These are phyloP conservation scores for Trypanosoma melophagium DNA, from an alignment of 208 protist species.

Conservation along the genomic window DNA sequence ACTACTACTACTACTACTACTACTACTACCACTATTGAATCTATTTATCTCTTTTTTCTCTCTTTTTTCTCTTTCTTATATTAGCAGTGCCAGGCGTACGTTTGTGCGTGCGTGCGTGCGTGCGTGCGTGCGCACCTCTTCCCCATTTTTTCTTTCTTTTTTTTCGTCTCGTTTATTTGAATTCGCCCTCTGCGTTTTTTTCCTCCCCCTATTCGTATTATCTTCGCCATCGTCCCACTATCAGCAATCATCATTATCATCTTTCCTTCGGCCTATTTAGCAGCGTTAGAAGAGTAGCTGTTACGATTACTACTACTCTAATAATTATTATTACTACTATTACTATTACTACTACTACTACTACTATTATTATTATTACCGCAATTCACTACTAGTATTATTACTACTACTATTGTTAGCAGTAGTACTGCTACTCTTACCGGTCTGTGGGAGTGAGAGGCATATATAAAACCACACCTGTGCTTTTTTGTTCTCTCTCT, in stretches of 20 bases:
- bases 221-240: too few species aligned
- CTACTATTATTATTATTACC: too few species aligned
- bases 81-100: background rate
- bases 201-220: background rate
- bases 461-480: background rate
- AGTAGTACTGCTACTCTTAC: too few species aligned
- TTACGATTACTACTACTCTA: too few species aligned
- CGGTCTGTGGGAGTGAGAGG: too few species aligned
- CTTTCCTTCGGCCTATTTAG: too few species aligned
- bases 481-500: background rate
- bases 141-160: background rate
- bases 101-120: background rate
- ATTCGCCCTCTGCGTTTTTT: constrained; percentile 6
- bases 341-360: too few species aligned
- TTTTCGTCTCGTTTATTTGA: background rate
- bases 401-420: too few species aligned
- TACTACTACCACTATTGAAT: constrained; percentile 5
- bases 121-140: background rate
- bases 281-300: too few species aligned
- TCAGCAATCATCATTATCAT: too few species aligned
- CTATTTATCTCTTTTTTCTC: constrained; percentile 20
- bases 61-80: constrained; percentile 20
- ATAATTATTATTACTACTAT: too few species aligned
- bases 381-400: too few species aligned
- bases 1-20: constrained; percentile 3